Evolutionary conservation across 768 basidiomycete species (phyloP).

Genomic region (Rhizopogon sp.): DNA sequence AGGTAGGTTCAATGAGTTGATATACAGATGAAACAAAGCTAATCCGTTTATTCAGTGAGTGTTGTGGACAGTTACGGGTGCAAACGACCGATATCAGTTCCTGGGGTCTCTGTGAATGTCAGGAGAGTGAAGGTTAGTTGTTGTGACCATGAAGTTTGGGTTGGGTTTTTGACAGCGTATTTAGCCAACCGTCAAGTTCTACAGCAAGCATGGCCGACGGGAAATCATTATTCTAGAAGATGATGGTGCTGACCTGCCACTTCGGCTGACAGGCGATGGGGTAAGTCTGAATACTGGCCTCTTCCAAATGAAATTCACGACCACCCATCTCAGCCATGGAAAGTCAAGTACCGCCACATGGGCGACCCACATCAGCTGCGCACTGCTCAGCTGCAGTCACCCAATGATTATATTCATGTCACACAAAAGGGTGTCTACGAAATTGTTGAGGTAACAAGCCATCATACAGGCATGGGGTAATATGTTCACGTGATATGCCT

Average conservation of each 20-base stretch:
- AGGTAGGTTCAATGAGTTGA: slow-evolving; percentile 35
- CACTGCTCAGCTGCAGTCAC: slow-evolving; percentile 42
- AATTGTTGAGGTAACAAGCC: slow-evolving; percentile 52
- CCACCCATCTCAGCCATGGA: slow-evolving; percentile 69
- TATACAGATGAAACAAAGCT: background rate
- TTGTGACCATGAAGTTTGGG: background rate
- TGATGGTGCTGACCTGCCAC: slow-evolving; percentile 65
- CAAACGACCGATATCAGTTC: slow-evolving; percentile 65
- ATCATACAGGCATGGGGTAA: background rate
- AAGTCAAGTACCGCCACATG: slow-evolving; percentile 61
- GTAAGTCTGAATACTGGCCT: slow-evolving; percentile 40
- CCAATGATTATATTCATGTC: slow-evolving; percentile 74
- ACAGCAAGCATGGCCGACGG: slow-evolving; percentile 56
- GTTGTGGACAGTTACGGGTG: slow-evolving; percentile 90
- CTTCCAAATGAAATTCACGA: background rate
- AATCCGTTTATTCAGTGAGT: slow-evolving; percentile 47
- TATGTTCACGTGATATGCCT: background rate
- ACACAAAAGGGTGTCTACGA: slow-evolving; percentile 73
- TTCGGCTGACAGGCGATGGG: slow-evolving; percentile 87
- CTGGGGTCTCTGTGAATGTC: slow-evolving; percentile 83
- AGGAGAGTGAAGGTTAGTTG: slow-evolving; percentile 63
- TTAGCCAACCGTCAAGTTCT: slow-evolving; percentile 86
- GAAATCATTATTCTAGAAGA: slow-evolving; percentile 67
- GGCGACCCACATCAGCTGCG: slow-evolving; percentile 37
- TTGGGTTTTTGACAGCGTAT: background rate